Percentiles rank a stretch among this genome's conserved stretches.
Evolutionary conservation across 2,329 filamentous ascomycete species (phyloP).

Genomic region (Ustilaginoidea virens): DNA sequence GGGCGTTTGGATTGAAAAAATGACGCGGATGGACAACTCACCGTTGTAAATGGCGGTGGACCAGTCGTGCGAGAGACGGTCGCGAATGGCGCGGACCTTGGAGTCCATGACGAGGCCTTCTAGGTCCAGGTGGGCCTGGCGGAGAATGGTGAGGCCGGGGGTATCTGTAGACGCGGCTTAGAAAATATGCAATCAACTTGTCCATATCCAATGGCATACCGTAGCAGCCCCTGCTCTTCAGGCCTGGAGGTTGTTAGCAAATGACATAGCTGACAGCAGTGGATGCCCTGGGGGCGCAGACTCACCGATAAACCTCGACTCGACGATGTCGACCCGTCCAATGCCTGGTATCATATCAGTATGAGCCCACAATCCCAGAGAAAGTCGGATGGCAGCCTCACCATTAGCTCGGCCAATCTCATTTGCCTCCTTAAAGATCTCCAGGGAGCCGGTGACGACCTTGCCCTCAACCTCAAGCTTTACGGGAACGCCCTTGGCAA

Average conservation of each 20-base stretch:
- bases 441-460: slow-evolving; percentile 31
- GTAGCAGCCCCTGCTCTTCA: slow-evolving; percentile 13
- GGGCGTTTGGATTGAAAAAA: background rate
- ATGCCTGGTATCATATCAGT: slow-evolving; percentile 35
- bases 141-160: slow-evolving; percentile 9
- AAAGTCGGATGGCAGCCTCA: background rate
- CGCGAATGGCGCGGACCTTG: slow-evolving; percentile 35
- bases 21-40: background rate
- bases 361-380: background rate
- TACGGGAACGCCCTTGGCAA: slow-evolving; percentile 50
- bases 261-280: background rate
- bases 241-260: slow-evolving; percentile 10
- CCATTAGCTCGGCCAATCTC: slow-evolving; percentile 35
- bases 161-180: slow-evolving; percentile 3
- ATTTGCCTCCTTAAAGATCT: slow-evolving; percentile 50
- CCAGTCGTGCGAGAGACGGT: slow-evolving; percentile 32
- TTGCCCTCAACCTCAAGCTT: slow-evolving; percentile 41
- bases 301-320: slow-evolving; percentile 19
- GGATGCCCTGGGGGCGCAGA: background rate
- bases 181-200: background rate
- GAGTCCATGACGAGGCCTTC: slow-evolving; percentile 42
- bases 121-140: slow-evolving; percentile 25
- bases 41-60: slow-evolving; percentile 29
- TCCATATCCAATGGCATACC: background rate
- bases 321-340: slow-evolving; percentile 44